Percentiles rank a stretch among this genome's conserved stretches.
phyloP scores from a whole-genome alignment of 164 flowering plant genomes.

The Hamamelis virginiana region DNA sequence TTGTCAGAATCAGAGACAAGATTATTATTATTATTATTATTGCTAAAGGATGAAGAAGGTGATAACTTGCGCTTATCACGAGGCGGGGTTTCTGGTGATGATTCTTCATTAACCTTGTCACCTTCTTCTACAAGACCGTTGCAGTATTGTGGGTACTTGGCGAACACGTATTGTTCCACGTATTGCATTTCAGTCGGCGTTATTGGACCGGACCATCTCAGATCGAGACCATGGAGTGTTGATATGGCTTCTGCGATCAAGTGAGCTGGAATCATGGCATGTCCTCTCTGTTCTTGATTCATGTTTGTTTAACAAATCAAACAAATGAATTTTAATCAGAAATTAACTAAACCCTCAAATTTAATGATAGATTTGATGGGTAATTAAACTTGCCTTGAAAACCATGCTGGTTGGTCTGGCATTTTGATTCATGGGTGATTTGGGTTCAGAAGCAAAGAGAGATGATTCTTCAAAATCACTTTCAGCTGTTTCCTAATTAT shows the following conservation, averaged over 20 bases:
- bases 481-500: constrained; percentile 17
- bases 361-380: background rate
- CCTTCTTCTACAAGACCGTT: constrained; percentile 10
- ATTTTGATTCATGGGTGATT: constrained; percentile 23
- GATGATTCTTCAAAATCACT: constrained; percentile 18
- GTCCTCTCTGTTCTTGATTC: constrained; percentile 41
- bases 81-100: background rate
- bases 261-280: constrained; percentile 55
- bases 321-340: background rate
- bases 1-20: constrained; percentile 14
- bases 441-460: constrained; percentile 15
- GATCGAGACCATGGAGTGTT: constrained; percentile 25
- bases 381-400: constrained; percentile 21
- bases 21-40: no score
- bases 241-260: constrained; percentile 66
- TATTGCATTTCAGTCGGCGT: constrained; percentile 58
- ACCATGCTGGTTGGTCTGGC: constrained; percentile 44
- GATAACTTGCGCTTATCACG: background rate
- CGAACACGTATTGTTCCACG: constrained; percentile 47
- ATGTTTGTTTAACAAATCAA: no score
- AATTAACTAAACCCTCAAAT: no score
- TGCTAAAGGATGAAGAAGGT: background rate
- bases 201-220: constrained; percentile 67
- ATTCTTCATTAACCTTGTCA: constrained; percentile 3
- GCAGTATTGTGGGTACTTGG: constrained; percentile 20